phyloP scores from a whole-genome alignment of 352 stramenopile species.

The Detonula confervacea region DNA sequence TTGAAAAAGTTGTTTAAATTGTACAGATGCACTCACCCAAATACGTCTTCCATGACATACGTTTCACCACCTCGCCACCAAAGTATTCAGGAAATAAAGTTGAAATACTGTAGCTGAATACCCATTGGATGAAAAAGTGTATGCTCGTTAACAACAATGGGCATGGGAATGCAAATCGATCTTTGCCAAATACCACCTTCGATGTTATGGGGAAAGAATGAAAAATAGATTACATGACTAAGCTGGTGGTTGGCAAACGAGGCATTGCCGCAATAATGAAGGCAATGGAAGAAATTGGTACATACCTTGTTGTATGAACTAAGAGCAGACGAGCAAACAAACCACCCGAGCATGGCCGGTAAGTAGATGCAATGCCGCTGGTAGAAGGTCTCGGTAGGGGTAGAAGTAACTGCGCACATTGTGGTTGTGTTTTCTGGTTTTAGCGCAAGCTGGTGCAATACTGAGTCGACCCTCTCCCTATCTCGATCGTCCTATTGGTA shows the following conservation, averaged over 20 bases:
- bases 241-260: background rate
- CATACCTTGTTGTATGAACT: slow-evolving; percentile 71
- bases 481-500: too few species aligned
- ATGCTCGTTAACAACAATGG: slow-evolving; percentile 80
- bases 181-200: slow-evolving; percentile 75
- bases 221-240: too few species aligned
- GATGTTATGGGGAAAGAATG: background rate
- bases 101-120: slow-evolving; percentile 63
- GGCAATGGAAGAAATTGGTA: too few species aligned
- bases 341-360: slow-evolving; percentile 82
- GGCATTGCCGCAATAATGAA: background rate
- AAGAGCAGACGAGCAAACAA: slow-evolving; percentile 79
- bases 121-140: slow-evolving; percentile 83
- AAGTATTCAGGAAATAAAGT: slow-evolving; percentile 60
- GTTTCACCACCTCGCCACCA: slow-evolving; percentile 58
- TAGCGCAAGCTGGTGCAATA: too few species aligned
- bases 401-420: too few species aligned
- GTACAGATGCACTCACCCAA: too few species aligned
- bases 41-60: slow-evolving; percentile 75
- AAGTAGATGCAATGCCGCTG: slow-evolving; percentile 80
- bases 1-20: too few species aligned
- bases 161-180: slow-evolving; percentile 74
- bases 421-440: too few species aligned
- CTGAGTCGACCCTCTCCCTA: too few species aligned
- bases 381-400: too few species aligned